Evolutionary conservation across 1,284 basidiomycete genomes (phyloP), one percentile per base, ranked within the genome.

Genomic region (Austropuccinia psidii): DNA sequence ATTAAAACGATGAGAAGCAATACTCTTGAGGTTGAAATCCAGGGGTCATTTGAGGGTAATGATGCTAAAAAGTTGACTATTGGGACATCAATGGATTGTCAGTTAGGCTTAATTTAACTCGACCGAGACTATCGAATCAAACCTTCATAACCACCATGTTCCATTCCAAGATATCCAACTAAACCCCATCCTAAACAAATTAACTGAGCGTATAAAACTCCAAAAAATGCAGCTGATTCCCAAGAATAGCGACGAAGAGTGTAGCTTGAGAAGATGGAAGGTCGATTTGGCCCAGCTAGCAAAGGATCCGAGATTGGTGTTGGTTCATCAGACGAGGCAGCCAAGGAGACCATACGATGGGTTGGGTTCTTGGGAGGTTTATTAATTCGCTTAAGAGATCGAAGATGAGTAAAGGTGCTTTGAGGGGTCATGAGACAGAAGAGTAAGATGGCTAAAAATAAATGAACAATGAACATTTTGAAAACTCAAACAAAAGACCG

Each of bases 131-230:
- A 19, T 3, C n/a, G 24, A 24, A 31, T 39, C 15, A 61, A 24
- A 61, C 58, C 31, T 54, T 73, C 60, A 29, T 73, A 65, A 15
- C 70, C 70, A 31, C 70, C 70, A 47, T 73, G 60, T n/a, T 65
- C 50, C 49, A 80, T 55, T 8, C 75, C 76, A 47, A 79, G 60
- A 24, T 79, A 76, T 5, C 79, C 79, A 33, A 79, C 76, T 31
- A 79, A 75, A 5, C 77, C 79, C 76, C 77, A 79, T 6, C 75
- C 76, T n/a, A 79, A 57, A 52, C 76, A 76, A 35, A 79, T 47
- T 33, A 77, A 29, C n/a, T 70, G 70, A 11, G 76, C 60, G 31
- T 76, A 68, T 7, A 47, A 49, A 29, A 77, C 73, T 0, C 79
- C 77, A 19, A 78, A 47, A 29, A 76, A 75, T 21, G 76, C 60